Evolutionary conservation across 768 basidiomycete genomes (phyloP), one percentile per base, ranked within the genome.

Genomic region (Boletus speciosus): DNA sequence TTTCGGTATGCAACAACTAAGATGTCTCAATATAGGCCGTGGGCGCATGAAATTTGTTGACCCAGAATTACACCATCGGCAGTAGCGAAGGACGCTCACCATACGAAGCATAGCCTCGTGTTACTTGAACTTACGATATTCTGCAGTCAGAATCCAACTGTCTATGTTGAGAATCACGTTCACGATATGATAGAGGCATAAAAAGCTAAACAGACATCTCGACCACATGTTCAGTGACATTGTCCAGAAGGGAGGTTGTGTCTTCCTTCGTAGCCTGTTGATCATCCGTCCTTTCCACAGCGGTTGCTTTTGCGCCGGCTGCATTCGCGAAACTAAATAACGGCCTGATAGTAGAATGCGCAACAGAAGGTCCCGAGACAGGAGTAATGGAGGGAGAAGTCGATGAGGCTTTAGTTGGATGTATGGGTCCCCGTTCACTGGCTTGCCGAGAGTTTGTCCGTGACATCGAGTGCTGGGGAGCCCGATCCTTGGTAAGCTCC

Each of bases 311-410:
- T 19, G 61, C 61, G 15, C 81, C 78, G 1, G 88, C 88, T 37
- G 85, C 92, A 51, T 78, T 86, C 0, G 92, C 91, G 61, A 95
- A 95, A 65, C 90, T 93, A 60, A 93, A 76, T 5, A 80, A 77
- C 0, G 90, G 85, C 50, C 89, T 78, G 14, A 92, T 82, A 45
- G 83, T 77, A 9, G 71, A 66, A 40, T 70, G 69, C 21, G 66
- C 49, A 5, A 75, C 58, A 5, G 38, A 68, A 60, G 53, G 63
- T 64, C 53, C 68, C 40, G 58, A 36, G 29, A 41, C 23, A 34
- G 59, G 25, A 23, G 43, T 16, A 35, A 45, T 49, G 38, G 61
- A 39, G n/a, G 59, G 43, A 58, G 38, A 69, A 66, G 44, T 68
- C 59, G 54, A 75, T 61, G 40, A 73, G 72, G 45, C 70, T 66